Base-by-base conservation (phyloP, 2,329 filamentous ascomycete species). In the Arthrobotrys conoides region DNA sequence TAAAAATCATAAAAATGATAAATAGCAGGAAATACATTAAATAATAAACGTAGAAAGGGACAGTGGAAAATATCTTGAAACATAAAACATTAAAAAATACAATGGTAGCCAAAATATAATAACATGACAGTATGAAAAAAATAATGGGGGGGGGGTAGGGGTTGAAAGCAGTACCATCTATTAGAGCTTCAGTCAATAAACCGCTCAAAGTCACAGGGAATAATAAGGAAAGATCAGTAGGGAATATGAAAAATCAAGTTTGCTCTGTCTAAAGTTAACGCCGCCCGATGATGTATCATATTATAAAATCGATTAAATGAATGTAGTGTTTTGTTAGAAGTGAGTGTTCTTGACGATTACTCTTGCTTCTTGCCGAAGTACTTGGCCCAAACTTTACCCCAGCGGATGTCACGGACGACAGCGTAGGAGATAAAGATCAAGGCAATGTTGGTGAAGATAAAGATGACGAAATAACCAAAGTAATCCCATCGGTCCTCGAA, bases 381-480 rank as follows among this genome's bases (percentile, higher is more conserved):
- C 30, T 68, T 77, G 44, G 61, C 51, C 73, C 73, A 82, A 9
- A 82, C 67, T 36, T 81, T 80, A 33, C 77, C 68, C 81, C 81
- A 82, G n/a, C 80, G 61, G 53, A 81, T 78, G 59, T 82, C 81
- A 33, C 81, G 51, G 49, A 82, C 81, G 18, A 72, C 70, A 76
- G 80, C 81, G 59, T 82, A 82, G 44, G 80, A 49, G 12, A 59
- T 41, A 51, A 80, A 82, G 38, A 79, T 68, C 27, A 82, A 73
- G 20, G 78, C 51, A 41, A 82, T 55, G 51, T 82, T 82, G 12
- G 75, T 78, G 36, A 81, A 77, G 20, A 81, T 69, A 51, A 80
- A 82, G n/a, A 80, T 78, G 44, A 68, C 27, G 36, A 82, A 82
- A 20, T 81, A 80, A 14, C 81, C 81, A 20, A 82, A 79, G 68